Evolutionary conservation across 352 stramenopile species (phyloP).

Genomic region (Globisporangium abappressorium): DNA sequence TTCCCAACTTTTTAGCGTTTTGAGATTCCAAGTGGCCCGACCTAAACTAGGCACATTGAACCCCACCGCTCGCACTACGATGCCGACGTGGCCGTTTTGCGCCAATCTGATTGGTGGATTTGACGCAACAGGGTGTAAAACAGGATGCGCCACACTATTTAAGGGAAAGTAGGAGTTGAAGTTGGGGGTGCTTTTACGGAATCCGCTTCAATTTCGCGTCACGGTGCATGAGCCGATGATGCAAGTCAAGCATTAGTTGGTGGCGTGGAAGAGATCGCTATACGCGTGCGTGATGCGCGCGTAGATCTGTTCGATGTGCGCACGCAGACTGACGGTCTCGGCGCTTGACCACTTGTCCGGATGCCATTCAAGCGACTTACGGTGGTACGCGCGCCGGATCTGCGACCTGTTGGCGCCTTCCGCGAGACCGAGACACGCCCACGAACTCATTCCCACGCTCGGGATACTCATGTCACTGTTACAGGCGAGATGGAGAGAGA

Average conservation of each 20-base stretch:
- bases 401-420: slow-evolving; percentile 36
- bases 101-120: slow-evolving; percentile 2
- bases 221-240: background rate
- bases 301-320: slow-evolving; percentile 32
- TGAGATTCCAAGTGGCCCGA: background rate
- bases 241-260: background rate
- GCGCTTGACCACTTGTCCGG: slow-evolving; percentile 58
- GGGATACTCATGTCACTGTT: slow-evolving; percentile 38
- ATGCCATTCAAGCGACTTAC: slow-evolving; percentile 64
- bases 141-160: background rate
- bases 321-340: slow-evolving; percentile 27
- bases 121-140: background rate
- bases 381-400: slow-evolving; percentile 60
- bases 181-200: background rate
- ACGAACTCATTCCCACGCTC: slow-evolving; percentile 40
- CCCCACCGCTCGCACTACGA: background rate
- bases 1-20: slow-evolving; percentile 5
- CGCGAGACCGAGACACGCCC: slow-evolving; percentile 39
- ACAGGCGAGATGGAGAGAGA: background rate
- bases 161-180: slow-evolving; percentile 1
- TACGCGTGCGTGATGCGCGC: slow-evolving; percentile 49
- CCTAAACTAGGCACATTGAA: slow-evolving; percentile 18
- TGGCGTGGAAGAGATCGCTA: slow-evolving; percentile 27
- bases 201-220: background rate
- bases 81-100: slow-evolving; percentile 7